Evolutionary conservation across 1,284 basidiomycete genomes (phyloP).

Genomic region (Malassezia nana): DNA sequence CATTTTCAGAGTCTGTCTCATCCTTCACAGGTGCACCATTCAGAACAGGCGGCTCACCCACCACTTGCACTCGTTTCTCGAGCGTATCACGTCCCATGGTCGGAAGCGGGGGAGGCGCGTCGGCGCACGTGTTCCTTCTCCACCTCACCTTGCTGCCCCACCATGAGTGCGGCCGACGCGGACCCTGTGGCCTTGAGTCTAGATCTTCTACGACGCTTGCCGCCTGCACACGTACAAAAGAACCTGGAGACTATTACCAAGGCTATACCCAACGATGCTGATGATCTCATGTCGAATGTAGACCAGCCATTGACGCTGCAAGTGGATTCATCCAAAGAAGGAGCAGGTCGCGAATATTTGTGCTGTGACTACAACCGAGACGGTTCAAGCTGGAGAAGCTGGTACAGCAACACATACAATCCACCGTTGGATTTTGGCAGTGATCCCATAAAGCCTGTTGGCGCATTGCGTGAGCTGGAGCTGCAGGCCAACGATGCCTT

Average conservation of each 20-base stretch:
- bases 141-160: neutral
- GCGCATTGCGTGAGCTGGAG: conserved; percentile 80
- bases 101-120: neutral
- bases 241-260: conserved; percentile 73
- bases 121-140: conserved; percentile 7
- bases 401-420: conserved; percentile 92
- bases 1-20: conserved; percentile 27
- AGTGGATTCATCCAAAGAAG: conserved; percentile 60
- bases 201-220: conserved; percentile 87
- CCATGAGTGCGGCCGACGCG: conserved; percentile 8
- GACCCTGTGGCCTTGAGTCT: conserved; percentile 52
- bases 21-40: neutral
- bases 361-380: conserved; percentile 97
- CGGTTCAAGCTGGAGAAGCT: conserved; percentile 87
- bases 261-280: conserved; percentile 71
- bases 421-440: conserved; percentile 54
- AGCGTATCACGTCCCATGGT: neutral
- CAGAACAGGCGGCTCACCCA: conserved; percentile 3
- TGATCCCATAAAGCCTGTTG: conserved; percentile 62
- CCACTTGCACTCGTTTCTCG: conserved; percentile 15
- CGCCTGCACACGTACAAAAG: conserved; percentile 77
- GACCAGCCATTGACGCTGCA: conserved; percentile 83
- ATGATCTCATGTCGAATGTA: conserved; percentile 86
- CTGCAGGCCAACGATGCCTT: conserved; percentile 89
- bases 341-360: conserved; percentile 69